Base-by-base conservation (phyloP, 306 rosid genomes). In the Vigna reflexopilosa region DNA sequence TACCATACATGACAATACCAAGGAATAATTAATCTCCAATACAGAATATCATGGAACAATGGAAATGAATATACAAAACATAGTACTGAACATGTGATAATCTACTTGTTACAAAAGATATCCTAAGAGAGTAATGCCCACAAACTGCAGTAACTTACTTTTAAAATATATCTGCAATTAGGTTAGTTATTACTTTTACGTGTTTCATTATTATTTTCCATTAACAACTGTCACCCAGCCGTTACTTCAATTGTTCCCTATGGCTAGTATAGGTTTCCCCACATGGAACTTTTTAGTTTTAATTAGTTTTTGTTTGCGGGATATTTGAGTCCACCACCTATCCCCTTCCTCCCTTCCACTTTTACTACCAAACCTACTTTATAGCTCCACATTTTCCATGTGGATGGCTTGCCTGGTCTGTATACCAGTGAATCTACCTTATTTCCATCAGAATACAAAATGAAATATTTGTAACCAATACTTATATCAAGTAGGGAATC, bases 401-500 rank as follows among this genome's bases (percentile, higher is more conserved):
- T 5, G 7, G 44, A 34, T 26, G 19, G 10, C 19, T 59, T 26
- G 19, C 9, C 66, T 26, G 20, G 12, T 28, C 30, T 59, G 42
- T 28, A 9, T 13, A 59, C 42, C 67, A 59, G 28, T 24, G n/a
- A 26, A 17, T 20, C 34, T 12, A 57, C 34, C 64, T 1, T 3
- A 32, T 57, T 57, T 57, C n/a, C 64, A 24, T 57, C 64, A 24
- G 36, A 24, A 24, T 24, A 11, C 64, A 34, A 47, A 26, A 34
- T 20, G 63, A 73, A 9, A 48, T 6, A 32, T 36, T 38, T 51
- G 44, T 24, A 80, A 72, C 24, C 26, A 62, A 65, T 76, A 49
- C 67, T 79, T 38, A 20, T 61, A 15, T 7, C 54, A 83, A 45
- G 65, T 38, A 32, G 28, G 52, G 58, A 68, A 45, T 72, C 67